phyloP scores from a whole-genome alignment of 1,284 basidiomycete genomes.

The Apiotrichum akiyoshidainum region DNA sequence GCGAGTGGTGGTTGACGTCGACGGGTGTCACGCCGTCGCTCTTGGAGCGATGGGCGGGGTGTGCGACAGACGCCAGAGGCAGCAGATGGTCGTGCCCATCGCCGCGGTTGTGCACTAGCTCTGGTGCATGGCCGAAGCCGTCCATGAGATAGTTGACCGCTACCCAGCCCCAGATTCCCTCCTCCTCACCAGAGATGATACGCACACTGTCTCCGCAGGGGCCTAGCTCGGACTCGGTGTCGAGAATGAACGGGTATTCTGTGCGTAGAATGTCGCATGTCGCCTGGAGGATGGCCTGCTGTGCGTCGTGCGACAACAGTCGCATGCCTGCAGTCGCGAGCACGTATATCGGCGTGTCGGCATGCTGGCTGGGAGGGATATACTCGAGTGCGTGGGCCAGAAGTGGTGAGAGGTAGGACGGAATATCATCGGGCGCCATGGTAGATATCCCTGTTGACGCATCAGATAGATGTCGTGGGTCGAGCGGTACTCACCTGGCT shows the following conservation, averaged over 20 bases:
- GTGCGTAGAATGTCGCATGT: conserved; percentile 73
- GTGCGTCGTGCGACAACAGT: conserved; percentile 66
- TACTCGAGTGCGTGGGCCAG: conserved; percentile 76
- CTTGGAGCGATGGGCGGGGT: conserved; percentile 25
- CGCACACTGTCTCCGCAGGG: conserved; percentile 85
- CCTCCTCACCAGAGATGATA: conserved; percentile 96
- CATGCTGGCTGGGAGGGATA: conserved; percentile 78
- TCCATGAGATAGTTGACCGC: conserved; percentile 99
- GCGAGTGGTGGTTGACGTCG: conserved; percentile 52
- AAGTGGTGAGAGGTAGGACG: conserved; percentile 73
- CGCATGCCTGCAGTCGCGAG: conserved; percentile 98
- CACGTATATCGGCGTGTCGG: conserved; percentile 84
- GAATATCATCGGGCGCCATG: conserved; percentile 65
- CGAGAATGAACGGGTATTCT: conserved; percentile 57
- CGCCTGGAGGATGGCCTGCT: conserved; percentile 67
- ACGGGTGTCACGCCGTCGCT: conserved; percentile 41
- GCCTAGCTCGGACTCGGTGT: conserved; percentile 58
- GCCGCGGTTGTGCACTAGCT: conserved; percentile 8
- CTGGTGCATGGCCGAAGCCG: conserved; percentile 67
- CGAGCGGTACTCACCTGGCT: conserved; percentile 72
- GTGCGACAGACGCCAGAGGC: conserved; percentile 40
- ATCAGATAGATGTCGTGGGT: conserved; percentile 1
- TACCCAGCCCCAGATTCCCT: conserved; percentile 98
- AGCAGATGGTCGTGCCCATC: conserved; percentile 38
- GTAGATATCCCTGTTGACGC: conserved; percentile 77